These are phyloP conservation scores for Russula abietina DNA, from an alignment of 768 basidiomycete species.

Conservation along the genomic window DNA sequence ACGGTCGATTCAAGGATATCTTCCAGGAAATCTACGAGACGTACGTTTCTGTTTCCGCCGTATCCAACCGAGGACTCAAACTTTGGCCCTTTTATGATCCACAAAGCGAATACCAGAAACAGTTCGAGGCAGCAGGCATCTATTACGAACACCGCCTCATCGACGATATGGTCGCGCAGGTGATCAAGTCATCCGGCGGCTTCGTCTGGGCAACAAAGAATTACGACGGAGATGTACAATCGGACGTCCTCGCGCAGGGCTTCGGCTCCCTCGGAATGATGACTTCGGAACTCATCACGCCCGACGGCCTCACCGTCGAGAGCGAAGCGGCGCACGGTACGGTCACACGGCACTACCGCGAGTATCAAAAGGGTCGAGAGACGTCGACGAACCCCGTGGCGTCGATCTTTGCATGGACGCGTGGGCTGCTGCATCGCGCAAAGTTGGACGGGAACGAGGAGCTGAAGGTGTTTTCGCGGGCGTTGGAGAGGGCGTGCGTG, in stretches of 20 bases:
- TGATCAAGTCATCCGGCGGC: conserved; percentile 92
- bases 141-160: conserved; percentile 97
- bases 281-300: conserved; percentile 92
- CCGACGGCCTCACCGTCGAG: conserved; percentile 89
- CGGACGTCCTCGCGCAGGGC: conserved; percentile 94
- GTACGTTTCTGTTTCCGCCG: conserved; percentile 32
- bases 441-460: conserved; percentile 81
- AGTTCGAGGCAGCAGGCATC: conserved; percentile 64
- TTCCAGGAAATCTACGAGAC: conserved; percentile 94
- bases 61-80: neutral
- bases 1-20: conserved; percentile 98
- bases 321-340: conserved; percentile 96
- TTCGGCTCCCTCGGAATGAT: conserved; percentile 98
- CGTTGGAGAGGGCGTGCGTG: conserved; percentile 85
- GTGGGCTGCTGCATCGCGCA: conserved; percentile 87
- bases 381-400: no score
- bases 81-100: neutral
- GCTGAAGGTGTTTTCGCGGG: conserved; percentile 65
- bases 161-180: conserved; percentile 98
- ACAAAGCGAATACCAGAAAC: conserved; percentile 56
- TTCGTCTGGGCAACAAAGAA: conserved; percentile 67
- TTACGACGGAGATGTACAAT: conserved; percentile 57
- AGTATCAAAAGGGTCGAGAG: no score
- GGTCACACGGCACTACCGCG: conserved; percentile 96
- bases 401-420: conserved; percentile 98